Conservation (phyloP, 2,329 filamentous ascomycete species). For the Alternaria triticina region DNA sequence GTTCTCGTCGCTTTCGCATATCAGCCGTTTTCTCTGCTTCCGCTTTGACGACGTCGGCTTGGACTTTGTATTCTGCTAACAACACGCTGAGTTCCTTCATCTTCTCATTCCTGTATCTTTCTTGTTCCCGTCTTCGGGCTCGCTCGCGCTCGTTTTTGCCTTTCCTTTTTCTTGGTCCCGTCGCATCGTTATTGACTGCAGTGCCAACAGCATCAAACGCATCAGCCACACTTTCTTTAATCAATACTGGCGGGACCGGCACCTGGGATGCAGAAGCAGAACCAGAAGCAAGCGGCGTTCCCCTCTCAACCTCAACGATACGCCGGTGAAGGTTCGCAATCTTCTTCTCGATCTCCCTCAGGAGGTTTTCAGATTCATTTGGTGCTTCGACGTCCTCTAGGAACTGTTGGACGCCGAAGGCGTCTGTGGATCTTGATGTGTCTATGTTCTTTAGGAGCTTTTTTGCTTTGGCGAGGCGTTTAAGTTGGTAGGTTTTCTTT, state of each 20-base stretch:
- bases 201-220: neutral
- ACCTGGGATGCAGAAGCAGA: too few species aligned
- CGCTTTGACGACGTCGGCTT: neutral
- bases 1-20: neutral
- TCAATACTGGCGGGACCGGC: too few species aligned
- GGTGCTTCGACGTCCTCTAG: neutral
- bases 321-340: neutral
- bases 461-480: neutral
- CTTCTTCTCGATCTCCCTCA: neutral
- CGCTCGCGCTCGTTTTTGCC: neutral
- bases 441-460: neutral
- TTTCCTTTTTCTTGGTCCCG: neutral
- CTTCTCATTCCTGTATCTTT: neutral
- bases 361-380: neutral
- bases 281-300: neutral
- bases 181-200: accelerated
- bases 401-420: neutral
- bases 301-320: neutral
- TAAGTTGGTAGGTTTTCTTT: neutral
- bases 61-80: neutral
- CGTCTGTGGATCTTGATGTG: neutral
- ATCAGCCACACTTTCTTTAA: neutral
- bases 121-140: neutral
- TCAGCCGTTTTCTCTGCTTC: neutral
- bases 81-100: neutral